phyloP scores from a whole-genome alignment of 2,329 filamentous ascomycete species.

The Conoideocrella luteorostrata region DNA sequence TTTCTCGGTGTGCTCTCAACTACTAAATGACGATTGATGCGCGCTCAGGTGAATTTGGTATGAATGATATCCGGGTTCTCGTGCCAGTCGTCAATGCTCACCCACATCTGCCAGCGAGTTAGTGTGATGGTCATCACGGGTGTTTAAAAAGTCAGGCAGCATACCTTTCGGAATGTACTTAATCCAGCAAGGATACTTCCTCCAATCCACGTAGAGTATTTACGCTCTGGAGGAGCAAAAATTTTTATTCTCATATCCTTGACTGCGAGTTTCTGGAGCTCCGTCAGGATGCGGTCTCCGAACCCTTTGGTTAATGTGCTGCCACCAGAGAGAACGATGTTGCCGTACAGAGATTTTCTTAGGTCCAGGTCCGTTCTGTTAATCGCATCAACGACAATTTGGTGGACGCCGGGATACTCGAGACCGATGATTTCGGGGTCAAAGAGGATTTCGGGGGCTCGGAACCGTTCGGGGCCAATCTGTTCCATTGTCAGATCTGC shows the following conservation, averaged over 20 bases:
- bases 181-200: conserved; percentile 93
- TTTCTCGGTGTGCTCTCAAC: no score
- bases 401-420: conserved; percentile 94
- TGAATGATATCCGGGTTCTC: conserved; percentile 99
- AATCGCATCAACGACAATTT: conserved; percentile 96
- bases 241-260: conserved; percentile 99
- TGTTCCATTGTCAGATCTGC: conserved; percentile 31
- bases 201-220: conserved; percentile 99
- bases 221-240: conserved; percentile 92
- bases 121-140: conserved; percentile 9
- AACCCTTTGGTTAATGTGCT: conserved; percentile 97
- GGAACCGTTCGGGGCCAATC: conserved; percentile 90
- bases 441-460: conserved; percentile 94
- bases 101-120: conserved; percentile 74
- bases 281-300: conserved; percentile 82
- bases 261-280: conserved; percentile 87
- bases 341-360: conserved; percentile 87
- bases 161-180: conserved; percentile 96
- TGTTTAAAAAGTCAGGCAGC: no score
- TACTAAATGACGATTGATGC: no score
- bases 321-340: conserved; percentile 94
- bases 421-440: conserved; percentile 95
- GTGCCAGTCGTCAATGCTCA: conserved; percentile 99
- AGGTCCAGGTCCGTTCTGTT: conserved; percentile 92
- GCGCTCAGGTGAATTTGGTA: conserved; percentile 87